Conservation (phyloP, 192 early-diverging fungal species). For the Rhizoclosmatium globosum region DNA sequence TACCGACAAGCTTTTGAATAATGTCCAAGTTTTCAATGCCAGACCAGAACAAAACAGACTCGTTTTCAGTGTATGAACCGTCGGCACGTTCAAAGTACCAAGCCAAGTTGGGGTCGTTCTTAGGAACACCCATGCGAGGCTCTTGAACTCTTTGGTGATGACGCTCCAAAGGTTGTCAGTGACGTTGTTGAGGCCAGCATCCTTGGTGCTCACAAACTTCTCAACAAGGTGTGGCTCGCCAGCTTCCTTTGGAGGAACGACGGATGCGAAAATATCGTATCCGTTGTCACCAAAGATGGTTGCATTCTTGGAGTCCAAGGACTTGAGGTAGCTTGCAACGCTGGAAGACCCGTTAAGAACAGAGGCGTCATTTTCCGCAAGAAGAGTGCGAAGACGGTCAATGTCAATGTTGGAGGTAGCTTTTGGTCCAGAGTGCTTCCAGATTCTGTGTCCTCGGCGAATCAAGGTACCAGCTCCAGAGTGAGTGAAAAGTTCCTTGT, state of each 20-base stretch:
- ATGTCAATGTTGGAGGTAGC: conserved; percentile 70
- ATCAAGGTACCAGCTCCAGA: conserved; percentile 97
- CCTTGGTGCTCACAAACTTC: conserved; percentile 88
- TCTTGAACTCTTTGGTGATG: conserved; percentile 83
- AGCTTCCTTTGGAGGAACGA: conserved; percentile 51
- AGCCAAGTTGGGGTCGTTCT: conserved; percentile 79
- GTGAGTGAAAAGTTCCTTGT: conserved; percentile 99
- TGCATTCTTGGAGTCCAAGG: conserved; percentile 69
- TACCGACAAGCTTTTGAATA: conserved; percentile 72
- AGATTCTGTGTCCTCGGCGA: conserved; percentile 92
- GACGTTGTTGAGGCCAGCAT: conserved; percentile 91
- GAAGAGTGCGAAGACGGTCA: conserved; percentile 81
- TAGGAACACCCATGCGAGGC: conserved; percentile 85
- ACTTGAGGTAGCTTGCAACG: conserved; percentile 78
- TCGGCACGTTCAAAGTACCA: conserved; percentile 98
- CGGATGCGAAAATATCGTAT: conserved; percentile 90
- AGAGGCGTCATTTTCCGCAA: conserved; percentile 77
- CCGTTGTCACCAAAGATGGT: conserved; percentile 93
- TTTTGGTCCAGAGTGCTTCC: conserved; percentile 68
- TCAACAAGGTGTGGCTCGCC: conserved; percentile 77
- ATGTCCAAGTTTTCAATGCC: conserved; percentile 86
- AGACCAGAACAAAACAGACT: conserved; percentile 91
- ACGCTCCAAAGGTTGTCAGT: conserved; percentile 95
- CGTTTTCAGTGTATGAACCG: conserved; percentile 80
- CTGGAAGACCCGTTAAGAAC: conserved; percentile 71